Percentiles rank a stretch among this genome's conserved stretches.
Conservation (phyloP, 2,329 filamentous ascomycete genomes). For the Madurella mycetomatis region DNA sequence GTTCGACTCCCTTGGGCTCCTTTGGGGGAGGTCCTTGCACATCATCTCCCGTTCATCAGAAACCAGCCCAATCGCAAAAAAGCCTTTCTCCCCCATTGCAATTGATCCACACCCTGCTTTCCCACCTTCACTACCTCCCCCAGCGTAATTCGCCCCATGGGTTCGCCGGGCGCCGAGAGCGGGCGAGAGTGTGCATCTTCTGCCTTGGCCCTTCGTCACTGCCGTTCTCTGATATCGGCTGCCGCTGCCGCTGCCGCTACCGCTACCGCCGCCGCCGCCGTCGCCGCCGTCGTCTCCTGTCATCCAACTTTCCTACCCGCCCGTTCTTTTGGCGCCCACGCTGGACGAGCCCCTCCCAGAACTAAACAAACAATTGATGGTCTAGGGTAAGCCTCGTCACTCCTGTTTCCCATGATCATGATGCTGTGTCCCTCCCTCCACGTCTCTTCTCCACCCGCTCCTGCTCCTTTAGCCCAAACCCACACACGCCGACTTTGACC, state of each 20-base stretch:
- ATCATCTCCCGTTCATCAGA: background rate
- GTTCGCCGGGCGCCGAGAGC: background rate
- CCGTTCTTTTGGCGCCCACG: too few species aligned
- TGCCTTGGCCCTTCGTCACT: too few species aligned
- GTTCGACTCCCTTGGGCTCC: background rate
- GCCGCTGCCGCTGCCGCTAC: too few species aligned
- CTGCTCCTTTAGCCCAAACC: constrained; percentile 8
- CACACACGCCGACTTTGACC: constrained; percentile 7
- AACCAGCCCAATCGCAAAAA: background rate
- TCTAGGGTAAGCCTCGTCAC: background rate
- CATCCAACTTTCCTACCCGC: too few species aligned
- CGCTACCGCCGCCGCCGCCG: too few species aligned
- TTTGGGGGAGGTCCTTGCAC: background rate
- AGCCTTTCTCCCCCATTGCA: background rate
- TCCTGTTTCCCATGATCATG: background rate
- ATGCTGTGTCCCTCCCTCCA: background rate
- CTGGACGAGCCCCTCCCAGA: too few species aligned
- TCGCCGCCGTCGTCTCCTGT: too few species aligned
- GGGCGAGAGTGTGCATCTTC: background rate
- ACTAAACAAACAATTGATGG: too few species aligned
- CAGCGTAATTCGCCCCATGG: background rate
- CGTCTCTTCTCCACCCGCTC: constrained; percentile 1
- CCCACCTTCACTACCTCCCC: background rate
- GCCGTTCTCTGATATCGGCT: too few species aligned
- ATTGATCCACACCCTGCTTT: background rate